A percentile compares a stretch with the other conserved stretches of the same genome.
Conservation (phyloP, 768 basidiomycete genomes). For the Crepidotus variabilis region DNA sequence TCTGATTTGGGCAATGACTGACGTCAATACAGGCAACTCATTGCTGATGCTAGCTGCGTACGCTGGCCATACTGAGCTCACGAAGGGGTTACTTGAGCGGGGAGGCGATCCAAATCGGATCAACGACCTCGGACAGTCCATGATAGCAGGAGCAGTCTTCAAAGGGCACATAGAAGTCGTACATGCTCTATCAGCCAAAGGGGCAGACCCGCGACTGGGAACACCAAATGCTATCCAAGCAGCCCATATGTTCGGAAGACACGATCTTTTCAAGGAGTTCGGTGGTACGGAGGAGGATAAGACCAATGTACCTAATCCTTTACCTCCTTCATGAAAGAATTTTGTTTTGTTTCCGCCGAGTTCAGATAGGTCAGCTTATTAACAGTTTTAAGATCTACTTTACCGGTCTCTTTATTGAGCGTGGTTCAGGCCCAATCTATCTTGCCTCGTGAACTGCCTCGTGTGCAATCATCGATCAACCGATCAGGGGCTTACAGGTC, state of each 20-base stretch:
- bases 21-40: constrained; percentile 56
- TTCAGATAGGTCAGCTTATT: too few relatives aligned
- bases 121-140: constrained; percentile 71
- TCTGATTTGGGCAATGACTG: too few relatives aligned
- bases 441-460: too few relatives aligned
- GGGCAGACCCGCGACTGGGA: constrained; percentile 65
- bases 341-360: too few relatives aligned
- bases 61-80: constrained; percentile 56
- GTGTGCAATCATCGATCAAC: too few relatives aligned
- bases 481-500: too few relatives aligned
- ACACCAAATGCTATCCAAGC: constrained; percentile 66
- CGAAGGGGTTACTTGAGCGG: constrained; percentile 47
- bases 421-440: too few relatives aligned
- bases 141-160: constrained; percentile 76
- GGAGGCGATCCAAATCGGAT: constrained; percentile 64
- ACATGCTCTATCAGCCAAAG: constrained; percentile 44
- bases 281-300: constrained; percentile 59
- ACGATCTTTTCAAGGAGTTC: constrained; percentile 49
- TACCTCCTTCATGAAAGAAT: constrained; percentile 5
- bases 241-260: constrained; percentile 63
- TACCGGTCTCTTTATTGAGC: too few relatives aligned
- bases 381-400: too few relatives aligned
- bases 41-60: constrained; percentile 79
- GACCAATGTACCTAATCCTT: constrained; percentile 32
- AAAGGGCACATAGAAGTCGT: constrained; percentile 67